phyloP scores from a whole-genome alignment of 2,329 filamentous ascomycete species.

The Incumbomyces delicatus region DNA sequence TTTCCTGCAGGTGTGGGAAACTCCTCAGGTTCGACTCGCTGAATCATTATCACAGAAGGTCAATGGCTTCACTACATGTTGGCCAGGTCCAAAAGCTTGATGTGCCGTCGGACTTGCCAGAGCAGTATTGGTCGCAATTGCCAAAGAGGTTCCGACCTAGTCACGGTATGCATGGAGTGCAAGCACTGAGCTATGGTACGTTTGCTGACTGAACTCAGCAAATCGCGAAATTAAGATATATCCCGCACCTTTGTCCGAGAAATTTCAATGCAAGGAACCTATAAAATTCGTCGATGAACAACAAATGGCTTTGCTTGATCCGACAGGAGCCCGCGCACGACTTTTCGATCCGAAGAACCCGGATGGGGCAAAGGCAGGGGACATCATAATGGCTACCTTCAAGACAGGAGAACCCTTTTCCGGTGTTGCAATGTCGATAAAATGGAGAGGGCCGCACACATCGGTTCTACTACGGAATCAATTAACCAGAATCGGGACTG shows the following conservation, averaged over 20 bases:
- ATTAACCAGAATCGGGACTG: slow-evolving; percentile 75
- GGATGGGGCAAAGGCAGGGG: slow-evolving; percentile 72
- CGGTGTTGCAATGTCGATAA: slow-evolving; percentile 79
- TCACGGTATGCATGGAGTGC: slow-evolving; percentile 23
- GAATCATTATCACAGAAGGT: slow-evolving; percentile 37
- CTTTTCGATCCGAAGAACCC: slow-evolving; percentile 68
- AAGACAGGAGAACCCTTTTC: slow-evolving; percentile 81
- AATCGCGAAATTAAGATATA: slow-evolving; percentile 44
- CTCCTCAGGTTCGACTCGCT: slow-evolving; percentile 50
- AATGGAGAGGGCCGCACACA: slow-evolving; percentile 78
- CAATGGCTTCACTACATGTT: slow-evolving; percentile 42
- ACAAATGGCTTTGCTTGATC: slow-evolving; percentile 70
- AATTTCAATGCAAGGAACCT: slow-evolving; percentile 45
- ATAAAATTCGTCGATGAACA: slow-evolving; percentile 55
- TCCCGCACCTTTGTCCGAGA: slow-evolving; percentile 35
- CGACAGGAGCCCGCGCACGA: slow-evolving; percentile 67
- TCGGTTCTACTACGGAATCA: slow-evolving; percentile 78
- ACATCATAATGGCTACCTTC: slow-evolving; percentile 82
- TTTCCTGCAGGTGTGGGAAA: slow-evolving; percentile 60
- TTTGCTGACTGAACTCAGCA: slow-evolving; percentile 20
- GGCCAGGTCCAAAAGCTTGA: slow-evolving; percentile 31
- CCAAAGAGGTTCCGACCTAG: slow-evolving; percentile 30
- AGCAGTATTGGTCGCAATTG: slow-evolving; percentile 34
- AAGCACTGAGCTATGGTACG: too few relatives aligned
- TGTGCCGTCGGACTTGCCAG: slow-evolving; percentile 32